Conservation (phyloP, 2,329 filamentous ascomycete genomes). For the Neophaeococcomyces aloes region DNA sequence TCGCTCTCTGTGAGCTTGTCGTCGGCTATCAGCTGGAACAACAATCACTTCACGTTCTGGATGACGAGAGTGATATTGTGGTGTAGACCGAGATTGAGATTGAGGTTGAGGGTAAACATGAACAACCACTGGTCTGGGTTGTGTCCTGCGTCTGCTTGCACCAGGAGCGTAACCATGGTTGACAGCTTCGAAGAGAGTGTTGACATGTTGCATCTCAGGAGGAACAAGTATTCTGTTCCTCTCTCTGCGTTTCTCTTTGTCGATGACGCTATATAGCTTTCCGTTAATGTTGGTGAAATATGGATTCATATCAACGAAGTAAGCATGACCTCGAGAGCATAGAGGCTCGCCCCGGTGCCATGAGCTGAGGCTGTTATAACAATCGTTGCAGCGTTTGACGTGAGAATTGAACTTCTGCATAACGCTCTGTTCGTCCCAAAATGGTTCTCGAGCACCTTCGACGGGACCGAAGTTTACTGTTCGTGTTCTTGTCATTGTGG, state of each 20-base stretch:
- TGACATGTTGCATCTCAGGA: constrained; percentile 3
- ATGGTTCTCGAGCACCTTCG: constrained; percentile 5
- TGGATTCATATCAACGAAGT: constrained; percentile 5
- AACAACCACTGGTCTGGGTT: neutral
- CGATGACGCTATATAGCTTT: constrained; percentile 5
- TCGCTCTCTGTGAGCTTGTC: neutral
- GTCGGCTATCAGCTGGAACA: neutral
- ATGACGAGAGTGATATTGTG: neutral
- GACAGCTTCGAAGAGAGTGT: constrained; percentile 2
- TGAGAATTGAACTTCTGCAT: constrained; percentile 6
- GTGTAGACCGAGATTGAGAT: neutral
- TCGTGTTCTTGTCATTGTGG: constrained; percentile 1
- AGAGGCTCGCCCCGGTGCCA: neutral
- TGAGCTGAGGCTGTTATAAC: constrained; percentile 4
- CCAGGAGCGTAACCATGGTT: constrained; percentile 2
- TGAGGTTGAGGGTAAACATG: too few relatives aligned
- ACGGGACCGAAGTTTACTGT: constrained; percentile 4
- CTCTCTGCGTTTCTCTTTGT: neutral
- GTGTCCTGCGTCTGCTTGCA: neutral
- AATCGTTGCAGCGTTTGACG: constrained; percentile 4
- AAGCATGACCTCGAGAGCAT: constrained; percentile 1
- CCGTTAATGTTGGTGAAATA: constrained; percentile 5
- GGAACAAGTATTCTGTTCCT: constrained; percentile 3
- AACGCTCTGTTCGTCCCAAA: constrained; percentile 4
- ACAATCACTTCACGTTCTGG: neutral